phyloP scores from a whole-genome alignment of 148 eudicot genomes.

The Chenopodium berlandieri region DNA sequence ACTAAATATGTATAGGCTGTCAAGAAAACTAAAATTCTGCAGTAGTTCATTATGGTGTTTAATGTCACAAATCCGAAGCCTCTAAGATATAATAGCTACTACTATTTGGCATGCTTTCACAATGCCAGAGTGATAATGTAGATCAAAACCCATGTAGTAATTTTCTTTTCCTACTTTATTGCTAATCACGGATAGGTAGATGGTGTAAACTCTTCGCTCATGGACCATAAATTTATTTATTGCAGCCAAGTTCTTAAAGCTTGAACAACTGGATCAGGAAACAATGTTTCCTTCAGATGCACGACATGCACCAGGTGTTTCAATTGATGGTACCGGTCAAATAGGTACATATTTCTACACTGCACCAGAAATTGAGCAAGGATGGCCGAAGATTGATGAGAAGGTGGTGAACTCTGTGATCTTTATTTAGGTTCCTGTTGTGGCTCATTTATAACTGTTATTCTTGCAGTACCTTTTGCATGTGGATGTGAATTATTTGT shows the following conservation, averaged over 20 bases:
- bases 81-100: not conserved
- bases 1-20: not conserved
- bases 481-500: slow-evolving; percentile 15
- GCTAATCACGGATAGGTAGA: not conserved
- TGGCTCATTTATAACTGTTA: slow-evolving; percentile 2
- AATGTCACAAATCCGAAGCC: not conserved
- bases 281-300: slow-evolving; percentile 58
- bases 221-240: slow-evolving; percentile 16
- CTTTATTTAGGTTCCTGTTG: not conserved
- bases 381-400: slow-evolving; percentile 97
- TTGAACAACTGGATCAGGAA: slow-evolving; percentile 90
- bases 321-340: slow-evolving; percentile 89
- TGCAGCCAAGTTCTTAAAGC: slow-evolving; percentile 91
- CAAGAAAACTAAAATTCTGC: too few species aligned
- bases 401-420: slow-evolving; percentile 48
- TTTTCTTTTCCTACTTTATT: not conserved
- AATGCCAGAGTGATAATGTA: not conserved
- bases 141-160: not conserved
- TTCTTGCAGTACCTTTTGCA: not conserved
- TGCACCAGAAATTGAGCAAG: slow-evolving; percentile 98
- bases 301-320: slow-evolving; percentile 66
- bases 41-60: not conserved
- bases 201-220: not conserved
- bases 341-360: slow-evolving; percentile 94
- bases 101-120: not conserved